Base-by-base conservation (phyloP, 2,329 filamentous ascomycete species). In the Sclerotinia trifoliorum region DNA sequence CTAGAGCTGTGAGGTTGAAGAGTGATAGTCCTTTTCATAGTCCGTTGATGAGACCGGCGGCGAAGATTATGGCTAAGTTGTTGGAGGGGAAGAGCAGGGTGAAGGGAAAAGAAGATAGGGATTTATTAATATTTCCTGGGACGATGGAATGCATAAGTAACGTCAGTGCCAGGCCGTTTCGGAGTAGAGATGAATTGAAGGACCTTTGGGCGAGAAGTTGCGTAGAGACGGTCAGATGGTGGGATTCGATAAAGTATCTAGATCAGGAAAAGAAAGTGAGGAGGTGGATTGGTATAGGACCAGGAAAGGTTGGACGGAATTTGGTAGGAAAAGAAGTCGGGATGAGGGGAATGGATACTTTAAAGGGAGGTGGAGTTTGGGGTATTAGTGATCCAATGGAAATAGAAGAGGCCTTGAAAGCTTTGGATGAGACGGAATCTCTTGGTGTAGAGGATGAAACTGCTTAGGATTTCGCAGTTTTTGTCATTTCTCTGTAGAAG, bases 241-340 rank as follows among this genome's bases (percentile, higher is more conserved):
- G 94, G 89, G 92, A 96, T 73, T 95, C 92, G 75, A 94, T 98
- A 75, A 88, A 88, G 73, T 97, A 96, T 76, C 81, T 97, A 62
- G 92, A 97, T 78, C 89, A 95, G 77, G 88, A 95, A 74, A 86
- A 90, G 75, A 89, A 89, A 71, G 91, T 97, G 24, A 84, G 89
- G 74, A 84, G 94, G 67, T 97, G 94, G 90, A 86, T 98, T 62
- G 94, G 94, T 55, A 92, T 98, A 71, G 94, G 94, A 0, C 94
- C 94, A 0, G 94, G 94, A 6, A 96, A 96, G 78, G 94, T 98
- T 2, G 94, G 94, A 0, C 85, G 94, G 68, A 97, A 97, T 78
- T 83, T 98, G 10, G 94, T 98, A 1, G 93, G 94, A 17, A 97
- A 97, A 80, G 94, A 97, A 80, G 94, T 97, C 3, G 94, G 93